Evolutionary conservation across 768 basidiomycete species (phyloP).

Genomic region (Termitomyces sp.): DNA sequence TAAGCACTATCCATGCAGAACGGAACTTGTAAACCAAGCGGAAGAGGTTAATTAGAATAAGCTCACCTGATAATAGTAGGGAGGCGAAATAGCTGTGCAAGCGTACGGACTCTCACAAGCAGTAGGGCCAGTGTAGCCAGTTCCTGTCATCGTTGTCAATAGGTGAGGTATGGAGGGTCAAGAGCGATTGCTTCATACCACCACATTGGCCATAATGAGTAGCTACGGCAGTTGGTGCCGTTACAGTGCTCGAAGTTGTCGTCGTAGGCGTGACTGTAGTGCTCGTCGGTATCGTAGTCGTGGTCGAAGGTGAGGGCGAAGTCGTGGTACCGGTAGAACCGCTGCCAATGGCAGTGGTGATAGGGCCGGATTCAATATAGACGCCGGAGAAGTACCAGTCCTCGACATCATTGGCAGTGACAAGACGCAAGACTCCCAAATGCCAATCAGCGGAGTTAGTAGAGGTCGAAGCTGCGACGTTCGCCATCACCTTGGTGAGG

Average conservation of each 20-base stretch:
- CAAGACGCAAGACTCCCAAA: constrained; percentile 56
- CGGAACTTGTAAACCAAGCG: neutral
- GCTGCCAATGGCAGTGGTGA: constrained; percentile 46
- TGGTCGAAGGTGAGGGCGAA: constrained; percentile 9
- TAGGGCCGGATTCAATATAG: constrained; percentile 54
- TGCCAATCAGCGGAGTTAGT: constrained; percentile 63
- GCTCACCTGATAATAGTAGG: constrained; percentile 52
- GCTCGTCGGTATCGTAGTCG: constrained; percentile 22
- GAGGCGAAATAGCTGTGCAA: constrained; percentile 45
- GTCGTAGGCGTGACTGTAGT: constrained; percentile 34
- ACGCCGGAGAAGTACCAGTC: constrained; percentile 62
- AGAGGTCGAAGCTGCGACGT: constrained; percentile 44
- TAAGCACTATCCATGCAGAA: constrained; percentile 16
- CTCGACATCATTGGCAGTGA: constrained; percentile 41
- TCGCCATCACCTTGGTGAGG: constrained; percentile 45
- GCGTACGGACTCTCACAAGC: constrained; percentile 36
- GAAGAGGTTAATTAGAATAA: neutral
- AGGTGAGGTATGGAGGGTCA: neutral
- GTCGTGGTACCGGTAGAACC: constrained; percentile 18
- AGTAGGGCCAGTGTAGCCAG: constrained; percentile 44
- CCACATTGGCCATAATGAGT: constrained; percentile 53
- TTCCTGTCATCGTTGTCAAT: constrained; percentile 23
- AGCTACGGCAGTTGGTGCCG: constrained; percentile 34
- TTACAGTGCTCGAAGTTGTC: constrained; percentile 15
- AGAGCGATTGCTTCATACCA: constrained; percentile 24